Base-by-base conservation (phyloP, 768 basidiomycete species). In the Xerocomus potaroensis region DNA sequence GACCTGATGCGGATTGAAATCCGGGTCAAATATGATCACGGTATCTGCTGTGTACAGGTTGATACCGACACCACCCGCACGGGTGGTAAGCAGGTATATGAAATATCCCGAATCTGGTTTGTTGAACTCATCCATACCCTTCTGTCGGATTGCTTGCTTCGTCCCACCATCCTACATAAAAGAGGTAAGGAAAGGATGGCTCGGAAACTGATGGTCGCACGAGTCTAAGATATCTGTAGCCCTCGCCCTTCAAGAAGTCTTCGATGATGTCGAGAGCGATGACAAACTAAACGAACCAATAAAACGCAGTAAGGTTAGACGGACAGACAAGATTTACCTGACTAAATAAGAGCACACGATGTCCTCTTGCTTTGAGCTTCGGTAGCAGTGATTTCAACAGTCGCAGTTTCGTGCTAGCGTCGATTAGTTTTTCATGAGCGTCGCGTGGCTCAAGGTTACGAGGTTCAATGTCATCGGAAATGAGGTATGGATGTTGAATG, bases 1-100 rank as follows among this genome's bases (percentile, higher is more conserved):
- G 38, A 85, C 86, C 75, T 87, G 87, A 68, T 96, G 92, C n/a
- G 95, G 95, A 60, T 99, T 99, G 66, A 93, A 99, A 70, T 99
- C 96, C 0, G 93, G 92, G 61, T 99, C 95, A 56, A 84, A 90
- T 45, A 92, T 84, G 35, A 92, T 86, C 23, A 94, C 92, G 0
- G 93, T 95, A 63, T 97, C 95, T 16, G 95, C 94, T 8, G 83
- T 88, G 72, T 86, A 78, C 24, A 91, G 78, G 63, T 97, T 98
- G 64, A 98, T 87, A 43, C 90, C 91, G 43, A 91, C 89, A 44
- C 92, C 94, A 14, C 95, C 94, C 33, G 95, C 96, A 24, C 95
- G 82, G 29, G 94, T 91, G 4, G 91, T 87, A 32, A 99, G 74
- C 2, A 99, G 72, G 66, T 91, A 99, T 51, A 98, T 83, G 65